Percentiles rank a stretch among this genome's conserved stretches.
These are phyloP conservation scores for Fusarium tricinctum DNA, from an alignment of 2,329 filamentous ascomycete species.

Conservation along the genomic window DNA sequence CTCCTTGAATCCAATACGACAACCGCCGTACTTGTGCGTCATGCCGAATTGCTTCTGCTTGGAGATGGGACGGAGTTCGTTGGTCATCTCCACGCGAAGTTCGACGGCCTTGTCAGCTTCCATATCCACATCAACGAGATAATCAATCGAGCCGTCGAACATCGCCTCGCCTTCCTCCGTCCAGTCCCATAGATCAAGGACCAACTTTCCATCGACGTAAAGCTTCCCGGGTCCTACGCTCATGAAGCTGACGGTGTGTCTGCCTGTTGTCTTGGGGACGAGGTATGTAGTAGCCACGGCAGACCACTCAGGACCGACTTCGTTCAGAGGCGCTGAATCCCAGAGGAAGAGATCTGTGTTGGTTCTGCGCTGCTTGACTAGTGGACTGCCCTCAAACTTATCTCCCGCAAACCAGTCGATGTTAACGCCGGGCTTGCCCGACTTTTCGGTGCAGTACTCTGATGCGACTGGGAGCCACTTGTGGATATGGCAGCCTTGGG, in stretches of 20 bases:
- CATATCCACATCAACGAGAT: conserved; percentile 72
- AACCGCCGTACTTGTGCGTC: conserved; percentile 77
- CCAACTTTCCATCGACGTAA: conserved; percentile 70
- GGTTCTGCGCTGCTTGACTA: conserved; percentile 69
- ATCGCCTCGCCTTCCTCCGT: conserved; percentile 77
- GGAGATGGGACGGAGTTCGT: conserved; percentile 71
- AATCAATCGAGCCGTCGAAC: conserved; percentile 77
- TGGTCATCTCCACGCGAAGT: conserved; percentile 66
- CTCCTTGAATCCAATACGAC: conserved; percentile 78
- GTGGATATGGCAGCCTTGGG: conserved; percentile 53
- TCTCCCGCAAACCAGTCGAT: conserved; percentile 77
- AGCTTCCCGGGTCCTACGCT: conserved; percentile 75
- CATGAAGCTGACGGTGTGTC: conserved; percentile 76
- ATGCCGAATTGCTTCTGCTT: conserved; percentile 70
- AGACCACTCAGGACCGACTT: conserved; percentile 74
- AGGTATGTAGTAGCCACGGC: conserved; percentile 73
- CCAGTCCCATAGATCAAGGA: conserved; percentile 78
- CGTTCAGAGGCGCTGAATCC: conserved; percentile 74
- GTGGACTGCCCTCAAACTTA: conserved; percentile 70
- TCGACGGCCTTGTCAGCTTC: conserved; percentile 71
- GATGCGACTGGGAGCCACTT: conserved; percentile 51
- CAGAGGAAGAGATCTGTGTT: conserved; percentile 79
- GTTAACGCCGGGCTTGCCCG: conserved; percentile 71
- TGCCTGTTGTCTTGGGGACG: conserved; percentile 70
- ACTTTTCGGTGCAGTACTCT: conserved; percentile 49